phyloP scores from a whole-genome alignment of 805 yeast species.

The Wickerhamiella hasegawae region DNA sequence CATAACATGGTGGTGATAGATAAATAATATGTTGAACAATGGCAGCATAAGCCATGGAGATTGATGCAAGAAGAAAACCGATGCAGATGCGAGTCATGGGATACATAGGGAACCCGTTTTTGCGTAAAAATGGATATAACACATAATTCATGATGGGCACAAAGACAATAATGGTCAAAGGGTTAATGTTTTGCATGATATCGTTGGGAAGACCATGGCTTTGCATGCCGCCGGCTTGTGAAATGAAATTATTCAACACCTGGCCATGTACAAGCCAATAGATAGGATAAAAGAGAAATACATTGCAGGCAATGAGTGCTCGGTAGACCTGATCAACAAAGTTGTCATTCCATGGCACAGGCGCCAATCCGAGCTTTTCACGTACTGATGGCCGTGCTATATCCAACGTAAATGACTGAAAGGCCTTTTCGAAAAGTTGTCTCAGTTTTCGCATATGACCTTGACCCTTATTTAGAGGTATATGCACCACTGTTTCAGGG shows the following conservation, averaged over 20 bases:
- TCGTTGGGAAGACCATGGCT: constrained; percentile 69
- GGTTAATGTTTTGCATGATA: constrained; percentile 59
- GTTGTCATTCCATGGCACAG: constrained; percentile 43
- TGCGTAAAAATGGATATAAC: constrained; percentile 39
- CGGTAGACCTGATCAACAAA: constrained; percentile 61
- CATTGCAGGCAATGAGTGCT: constrained; percentile 55
- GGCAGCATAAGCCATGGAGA: constrained; percentile 61
- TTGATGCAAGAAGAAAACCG: constrained; percentile 52
- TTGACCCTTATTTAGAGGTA: too few species aligned
- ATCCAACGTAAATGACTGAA: constrained; percentile 23
- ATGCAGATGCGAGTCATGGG: constrained; percentile 57
- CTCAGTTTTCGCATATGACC: too few species aligned
- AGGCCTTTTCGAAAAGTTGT: constrained; percentile 6
- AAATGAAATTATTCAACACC: constrained; percentile 55
- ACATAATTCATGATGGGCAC: constrained; percentile 53
- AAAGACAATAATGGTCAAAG: constrained; percentile 56
- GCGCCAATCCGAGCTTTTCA: constrained; percentile 27
- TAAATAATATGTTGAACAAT: constrained; percentile 58
- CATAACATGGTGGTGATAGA: constrained; percentile 57
- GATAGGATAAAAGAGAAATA: constrained; percentile 52
- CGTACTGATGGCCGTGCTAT: constrained; percentile 43
- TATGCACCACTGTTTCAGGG: too few species aligned
- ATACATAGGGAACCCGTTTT: constrained; percentile 35
- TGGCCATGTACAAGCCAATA: constrained; percentile 64
- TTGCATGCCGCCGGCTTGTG: constrained; percentile 62